These are phyloP conservation scores for Backusella psychrophila DNA, from an alignment of 192 early-diverging fungal species.

Conservation along the genomic window DNA sequence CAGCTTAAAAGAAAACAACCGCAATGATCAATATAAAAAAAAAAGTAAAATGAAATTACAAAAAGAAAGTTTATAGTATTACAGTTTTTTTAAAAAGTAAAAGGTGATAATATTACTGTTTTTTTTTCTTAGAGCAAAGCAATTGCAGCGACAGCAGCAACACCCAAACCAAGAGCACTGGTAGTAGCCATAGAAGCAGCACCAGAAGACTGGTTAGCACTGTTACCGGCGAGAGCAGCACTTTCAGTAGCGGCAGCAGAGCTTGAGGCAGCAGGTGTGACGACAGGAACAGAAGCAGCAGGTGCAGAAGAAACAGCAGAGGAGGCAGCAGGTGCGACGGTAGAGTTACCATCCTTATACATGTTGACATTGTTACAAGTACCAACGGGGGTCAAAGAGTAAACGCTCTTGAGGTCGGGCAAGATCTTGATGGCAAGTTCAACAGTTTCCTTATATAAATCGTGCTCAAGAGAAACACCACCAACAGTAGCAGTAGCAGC, in stretches of 20 bases:
- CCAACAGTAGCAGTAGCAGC: slow-evolving; percentile 35
- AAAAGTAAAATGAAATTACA: not conserved
- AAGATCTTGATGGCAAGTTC: slow-evolving; percentile 38
- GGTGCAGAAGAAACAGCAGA: not conserved
- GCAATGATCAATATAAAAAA: not conserved
- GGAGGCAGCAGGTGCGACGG: not conserved
- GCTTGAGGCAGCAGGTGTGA: not conserved
- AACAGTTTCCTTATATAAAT: slow-evolving; percentile 42
- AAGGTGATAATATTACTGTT: not conserved
- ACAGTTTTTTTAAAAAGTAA: not conserved
- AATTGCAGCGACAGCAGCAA: slow-evolving; percentile 1
- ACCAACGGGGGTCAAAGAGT: slow-evolving; percentile 34
- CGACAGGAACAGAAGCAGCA: not conserved
- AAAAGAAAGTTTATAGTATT: not conserved
- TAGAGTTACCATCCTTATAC: slow-evolving; percentile 37
- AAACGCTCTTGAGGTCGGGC: slow-evolving; percentile 32
- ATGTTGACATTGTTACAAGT: slow-evolving; percentile 35
- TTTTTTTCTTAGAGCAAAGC: slow-evolving; percentile 6
- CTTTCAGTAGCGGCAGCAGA: not conserved
- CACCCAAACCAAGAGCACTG: slow-evolving; percentile 8
- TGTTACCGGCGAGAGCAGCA: not conserved
- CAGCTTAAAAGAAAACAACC: not conserved
- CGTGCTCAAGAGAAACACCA: slow-evolving; percentile 53
- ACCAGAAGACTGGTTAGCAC: not conserved
- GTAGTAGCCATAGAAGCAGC: not conserved